Base-by-base conservation (phyloP, 768 basidiomycete genomes). In the Amanita pseudoporphyria region DNA sequence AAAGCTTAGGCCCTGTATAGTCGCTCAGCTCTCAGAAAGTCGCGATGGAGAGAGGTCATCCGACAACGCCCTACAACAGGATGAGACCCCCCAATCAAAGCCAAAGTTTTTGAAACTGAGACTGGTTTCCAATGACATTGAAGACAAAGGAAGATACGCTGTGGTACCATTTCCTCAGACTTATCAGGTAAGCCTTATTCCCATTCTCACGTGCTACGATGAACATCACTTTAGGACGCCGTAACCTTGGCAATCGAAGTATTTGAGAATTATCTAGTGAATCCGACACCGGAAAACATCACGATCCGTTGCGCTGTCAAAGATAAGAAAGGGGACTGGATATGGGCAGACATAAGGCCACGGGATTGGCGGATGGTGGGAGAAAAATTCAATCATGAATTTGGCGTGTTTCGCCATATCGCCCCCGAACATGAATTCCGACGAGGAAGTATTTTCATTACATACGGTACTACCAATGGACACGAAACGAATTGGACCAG, bases 281-380 rank as follows among this genome's bases (percentile, higher is more conserved):
- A 31, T 30, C 1, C 43, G 28, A 44, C 43, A 9, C 43, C 43
- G 7, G 24, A 32, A 31, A 21, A 10, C 26, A 18, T 44, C 10
- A 5, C 16, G 6, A n/a, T 44, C 13, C 43, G 43, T 19, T 32
- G 51, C 41, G 53, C 56, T 9, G 36, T 47, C 14, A 55, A 35
- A 28, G 48, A 54, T 30, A 47, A 49, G 31, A 47, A 55, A 39
- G 45, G 39, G 26, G 42, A 46, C 33, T 55, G 54, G 51, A 32
- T 54, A 16, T 57, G 56, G 58, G 54, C 56, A n/a, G 58, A 57
- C 18, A 54, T 59, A 13, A 21, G 7, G 32, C 53, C 53, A 2
- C 22, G 33, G 12, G 28, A 56, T 35, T 59, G 56, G 54, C 40
- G 41, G 14, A 36, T 31, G 19, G 48, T 31, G 7, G 13, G 53